Base-by-base conservation (phyloP, 768 basidiomycete species). In the Boletales sp. region DNA sequence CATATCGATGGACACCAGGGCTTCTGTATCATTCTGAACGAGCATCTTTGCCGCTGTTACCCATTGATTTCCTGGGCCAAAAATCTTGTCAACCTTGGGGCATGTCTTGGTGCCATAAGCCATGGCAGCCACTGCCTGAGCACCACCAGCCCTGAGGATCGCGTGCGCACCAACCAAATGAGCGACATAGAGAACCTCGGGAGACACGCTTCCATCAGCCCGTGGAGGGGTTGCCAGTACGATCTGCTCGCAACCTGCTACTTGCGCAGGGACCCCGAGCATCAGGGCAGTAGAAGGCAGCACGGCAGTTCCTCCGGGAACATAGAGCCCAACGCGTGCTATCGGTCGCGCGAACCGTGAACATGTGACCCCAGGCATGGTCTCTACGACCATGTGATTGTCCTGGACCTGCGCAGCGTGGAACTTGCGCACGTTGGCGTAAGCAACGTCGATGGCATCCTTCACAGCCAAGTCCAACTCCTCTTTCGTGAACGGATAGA, bases 21-120 rank as follows among this genome's bases (percentile, higher is more conserved):
- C 95, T 60, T 94, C 90, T 12, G 94, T 94, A 64, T 99, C 97
- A 69, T 98, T 99, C 66, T 97, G 94, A 21, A 99, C 95, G 47
- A 95, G 71, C 97, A 99, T 97, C 74, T 99, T 99, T 45, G 95
- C 97, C 2, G 97, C 97, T 2, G 95, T 99, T 19, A 99, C 97
- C 93, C 94, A 99, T 68, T 98, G 97, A 66, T 99, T 99, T 21
- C 97, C 97, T 7, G 97, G 97, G 9, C 97, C 97, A 63, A 98
- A 95, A 59, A 99, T 94, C 74, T 99, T 99, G 77, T 99, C 97
- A 21, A 97, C 95, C 71, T 99, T 98, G 14, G 94, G 92, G 7
- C 94, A 92, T 5, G 87, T 87, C 66, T 90, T 77, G 7, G 97
- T 99, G 17, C 97, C 97, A 66, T 97, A 98, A 1, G 97, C 97